A percentile compares a stretch with the other conserved stretches of the same genome.
Evolutionary conservation across 257 asterid genomes (phyloP).

Genomic region (Salvia splendens): DNA sequence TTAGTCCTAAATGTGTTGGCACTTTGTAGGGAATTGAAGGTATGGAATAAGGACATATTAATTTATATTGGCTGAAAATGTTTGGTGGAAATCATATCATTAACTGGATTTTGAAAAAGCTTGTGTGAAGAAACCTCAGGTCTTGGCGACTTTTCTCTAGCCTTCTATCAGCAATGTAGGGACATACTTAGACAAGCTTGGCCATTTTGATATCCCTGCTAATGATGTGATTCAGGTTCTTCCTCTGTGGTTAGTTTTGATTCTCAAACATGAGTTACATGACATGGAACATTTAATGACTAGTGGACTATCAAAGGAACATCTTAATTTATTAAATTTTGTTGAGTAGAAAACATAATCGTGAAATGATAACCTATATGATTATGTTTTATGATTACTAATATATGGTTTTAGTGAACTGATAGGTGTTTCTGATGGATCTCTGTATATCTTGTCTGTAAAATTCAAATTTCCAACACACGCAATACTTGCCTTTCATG

Average conservation of each 20-base stretch:
- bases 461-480: neutral
- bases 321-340: no score
- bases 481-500: neutral
- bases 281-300: no score
- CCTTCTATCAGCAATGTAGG: no score
- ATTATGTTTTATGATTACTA: neutral
- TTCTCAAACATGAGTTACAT: no score
- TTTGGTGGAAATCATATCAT: neutral
- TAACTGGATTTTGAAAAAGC: neutral
- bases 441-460: slow-evolving; percentile 8
- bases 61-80: neutral
- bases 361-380: neutral
- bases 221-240: no score
- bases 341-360: no score
- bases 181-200: no score
- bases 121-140: no score
- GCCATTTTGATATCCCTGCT: no score
- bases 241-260: no score
- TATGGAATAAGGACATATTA: neutral
- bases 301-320: no score
- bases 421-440: slow-evolving; percentile 1
- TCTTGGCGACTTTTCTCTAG: no score
- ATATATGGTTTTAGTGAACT: slow-evolving; percentile 7
- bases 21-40: neutral
- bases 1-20: neutral